phyloP scores from a whole-genome alignment of 116 monocot genomes.

The Zostera marina region DNA sequence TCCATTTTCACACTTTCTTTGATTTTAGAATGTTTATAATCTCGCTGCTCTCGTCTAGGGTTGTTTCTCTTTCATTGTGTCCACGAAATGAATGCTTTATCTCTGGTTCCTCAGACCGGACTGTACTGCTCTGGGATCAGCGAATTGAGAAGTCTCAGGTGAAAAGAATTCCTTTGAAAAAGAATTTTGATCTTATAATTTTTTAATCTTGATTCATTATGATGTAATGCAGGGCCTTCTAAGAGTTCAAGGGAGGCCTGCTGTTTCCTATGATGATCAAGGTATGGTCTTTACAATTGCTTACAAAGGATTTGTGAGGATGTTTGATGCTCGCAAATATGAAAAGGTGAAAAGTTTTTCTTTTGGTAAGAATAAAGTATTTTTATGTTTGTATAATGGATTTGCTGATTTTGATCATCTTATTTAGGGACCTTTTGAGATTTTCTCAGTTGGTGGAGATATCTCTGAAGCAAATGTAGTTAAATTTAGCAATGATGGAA shows the following conservation, averaged over 20 bases:
- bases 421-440: slow-evolving; percentile 80
- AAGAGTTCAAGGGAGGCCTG: slow-evolving; percentile 87
- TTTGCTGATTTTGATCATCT: neutral
- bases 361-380: slow-evolving; percentile 4
- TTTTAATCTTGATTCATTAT: neutral
- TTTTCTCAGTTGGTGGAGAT: slow-evolving; percentile 57
- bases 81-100: slow-evolving; percentile 71
- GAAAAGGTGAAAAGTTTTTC: too few species aligned
- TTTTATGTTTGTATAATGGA: neutral
- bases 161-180: neutral
- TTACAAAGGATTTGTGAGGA: slow-evolving; percentile 60
- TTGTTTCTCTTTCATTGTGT: slow-evolving; percentile 87
- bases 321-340: slow-evolving; percentile 82
- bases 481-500: slow-evolving; percentile 89
- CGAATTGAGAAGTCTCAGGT: slow-evolving; percentile 92
- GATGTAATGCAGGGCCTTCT: slow-evolving; percentile 58
- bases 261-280: slow-evolving; percentile 94
- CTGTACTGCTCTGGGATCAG: slow-evolving; percentile 91
- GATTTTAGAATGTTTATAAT: neutral
- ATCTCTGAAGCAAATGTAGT: slow-evolving; percentile 78
- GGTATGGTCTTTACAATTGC: slow-evolving; percentile 89
- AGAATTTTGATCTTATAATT: neutral
- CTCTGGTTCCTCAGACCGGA: slow-evolving; percentile 90
- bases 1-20: neutral
- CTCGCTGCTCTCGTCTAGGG: slow-evolving; percentile 24